Evolutionary conservation across 2,329 filamentous ascomycete species (phyloP), one percentile per base, ranked within the genome.

Genomic region (Zymoseptoria crescenta): DNA sequence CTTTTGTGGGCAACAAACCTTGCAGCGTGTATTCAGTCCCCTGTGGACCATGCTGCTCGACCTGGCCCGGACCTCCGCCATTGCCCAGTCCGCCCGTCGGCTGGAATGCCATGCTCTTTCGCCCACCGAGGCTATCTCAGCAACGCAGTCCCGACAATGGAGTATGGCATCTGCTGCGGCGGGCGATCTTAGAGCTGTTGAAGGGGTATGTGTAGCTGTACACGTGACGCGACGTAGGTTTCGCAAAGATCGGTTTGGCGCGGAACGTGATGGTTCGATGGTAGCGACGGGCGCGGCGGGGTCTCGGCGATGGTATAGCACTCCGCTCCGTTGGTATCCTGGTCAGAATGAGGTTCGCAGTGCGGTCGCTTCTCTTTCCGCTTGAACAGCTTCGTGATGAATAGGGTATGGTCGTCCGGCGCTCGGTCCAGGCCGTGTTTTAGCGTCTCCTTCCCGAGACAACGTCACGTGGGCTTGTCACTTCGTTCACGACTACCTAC

Each of bases 11-110:
- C 24, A 13, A 52, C 79, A 69, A 72, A 88, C 86, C 86, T 79
- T 88, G 86, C 65, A 89, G 73, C 58, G 86, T 88, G 72, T 89
- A 89, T 71, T 88, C 86, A 3, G 86, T 88, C 61, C 85, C 86
- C 68, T 81, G 73, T 75, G 83, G 73, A 60, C 70, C 77, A 73
- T 74, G 74, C 56, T 77, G 74, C 61, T 79, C 78, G 61, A 71
- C 76, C 60, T 68, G 72, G 59, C 75, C 77, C 56, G 77, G 79
- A 55, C 76, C 74, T 62, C 78, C 80, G 74, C 81, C 82, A 71
- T 79, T 79, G 66, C 80, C 79, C 77, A 84, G 82, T 74, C 81
- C 82, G 71, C 82, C 83, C 72, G 83, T 80, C 73, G 83, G 85
- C 79, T 87, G 86, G 84, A 84, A 88, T 76, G 86, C 84, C 86